Base-by-base conservation (phyloP, 176 grass and related monocot species). In the Triticum timopheevii region DNA sequence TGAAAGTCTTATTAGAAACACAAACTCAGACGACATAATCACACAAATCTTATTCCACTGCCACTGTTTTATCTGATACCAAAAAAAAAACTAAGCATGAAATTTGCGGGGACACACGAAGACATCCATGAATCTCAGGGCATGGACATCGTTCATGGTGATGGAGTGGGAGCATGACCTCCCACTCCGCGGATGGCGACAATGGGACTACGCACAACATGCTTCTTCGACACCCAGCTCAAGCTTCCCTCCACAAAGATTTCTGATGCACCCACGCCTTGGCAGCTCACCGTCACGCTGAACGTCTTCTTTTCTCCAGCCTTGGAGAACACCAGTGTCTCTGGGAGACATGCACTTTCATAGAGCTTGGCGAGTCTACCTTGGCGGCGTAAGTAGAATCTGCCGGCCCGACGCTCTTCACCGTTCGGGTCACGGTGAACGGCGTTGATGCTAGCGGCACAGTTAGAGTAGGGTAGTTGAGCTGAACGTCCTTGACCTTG, bases 391-490 rank as follows among this genome's bases (percentile, higher is more conserved):
- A 91, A 3, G 8, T 75, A 25, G 85, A 84, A 6, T 4, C 9
- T 10, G 76, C 5, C 0, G 70, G 66, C 40, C 84, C 85, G 0
- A 91, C 85, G 24, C 87, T 87, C 9, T n/a, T 91, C 56, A 68
- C 85, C 73, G 84, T 84, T 28, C 89, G 73, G 13, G 54, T 44
- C 16, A 87, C 66, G 3, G 65, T 91, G 15, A 58, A 49, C 1
- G 39, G 65, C 7, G 17, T 7, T 27, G 8, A 4, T 20, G 0
- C 10, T 0, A 64, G 20, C 6, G 45, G 25, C 65, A 75, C 83
- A 5, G 22, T 40, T 2, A 92, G 82, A 31, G 90, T 65, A 1
- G 90, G 90, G 27, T 92, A 83, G 67, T 92, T 92, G 2, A 92
- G 56, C 50, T 80, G 47, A 10, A 63, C 17, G 2, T 75, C 63